Conservation (phyloP, 2,329 filamentous ascomycete genomes). For the Penicillium hordei region DNA sequence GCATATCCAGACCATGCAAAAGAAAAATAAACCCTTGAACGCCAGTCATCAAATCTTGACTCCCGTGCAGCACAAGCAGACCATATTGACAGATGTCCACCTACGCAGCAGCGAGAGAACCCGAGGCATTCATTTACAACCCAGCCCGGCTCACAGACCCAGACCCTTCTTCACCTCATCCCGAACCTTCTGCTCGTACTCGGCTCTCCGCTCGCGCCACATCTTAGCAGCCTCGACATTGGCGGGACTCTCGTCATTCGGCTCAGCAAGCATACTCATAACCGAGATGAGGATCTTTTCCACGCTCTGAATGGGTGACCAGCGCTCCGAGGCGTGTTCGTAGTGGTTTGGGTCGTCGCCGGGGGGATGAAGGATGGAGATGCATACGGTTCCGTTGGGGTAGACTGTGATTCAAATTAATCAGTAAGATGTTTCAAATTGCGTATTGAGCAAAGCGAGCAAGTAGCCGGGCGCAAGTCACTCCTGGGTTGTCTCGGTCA, state of each 20-base stretch:
- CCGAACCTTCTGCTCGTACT: slow-evolving; percentile 85
- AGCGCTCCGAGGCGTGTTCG: slow-evolving; percentile 91
- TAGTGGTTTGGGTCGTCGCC: slow-evolving; percentile 98
- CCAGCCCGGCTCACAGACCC: slow-evolving; percentile 58
- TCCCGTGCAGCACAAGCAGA: neutral
- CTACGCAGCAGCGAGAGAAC: neutral
- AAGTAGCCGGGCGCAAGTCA: neutral
- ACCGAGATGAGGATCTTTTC: slow-evolving; percentile 97
- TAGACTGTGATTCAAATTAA: slow-evolving; percentile 63
- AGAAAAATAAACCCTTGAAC: slow-evolving; percentile 19
- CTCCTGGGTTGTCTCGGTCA: slow-evolving; percentile 25
- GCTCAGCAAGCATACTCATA: slow-evolving; percentile 97
- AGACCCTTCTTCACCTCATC: slow-evolving; percentile 77
- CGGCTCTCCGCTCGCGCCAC: slow-evolving; percentile 80
- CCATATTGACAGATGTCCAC: neutral
- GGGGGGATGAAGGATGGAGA: slow-evolving; percentile 94
- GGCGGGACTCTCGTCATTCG: slow-evolving; percentile 93
- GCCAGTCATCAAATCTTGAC: slow-evolving; percentile 25
- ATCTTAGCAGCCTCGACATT: slow-evolving; percentile 96
- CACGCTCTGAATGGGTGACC: slow-evolving; percentile 94
- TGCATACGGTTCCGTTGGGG: slow-evolving; percentile 87
- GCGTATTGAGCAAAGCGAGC: neutral
- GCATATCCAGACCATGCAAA: slow-evolving; percentile 20
- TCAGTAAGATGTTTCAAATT: neutral
- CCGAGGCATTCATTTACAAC: neutral